A percentile compares a stretch with the other conserved stretches of the same genome.
Evolutionary conservation across 1,284 basidiomycete genomes (phyloP).

Genomic region (Uromyces viciae-fabae): DNA sequence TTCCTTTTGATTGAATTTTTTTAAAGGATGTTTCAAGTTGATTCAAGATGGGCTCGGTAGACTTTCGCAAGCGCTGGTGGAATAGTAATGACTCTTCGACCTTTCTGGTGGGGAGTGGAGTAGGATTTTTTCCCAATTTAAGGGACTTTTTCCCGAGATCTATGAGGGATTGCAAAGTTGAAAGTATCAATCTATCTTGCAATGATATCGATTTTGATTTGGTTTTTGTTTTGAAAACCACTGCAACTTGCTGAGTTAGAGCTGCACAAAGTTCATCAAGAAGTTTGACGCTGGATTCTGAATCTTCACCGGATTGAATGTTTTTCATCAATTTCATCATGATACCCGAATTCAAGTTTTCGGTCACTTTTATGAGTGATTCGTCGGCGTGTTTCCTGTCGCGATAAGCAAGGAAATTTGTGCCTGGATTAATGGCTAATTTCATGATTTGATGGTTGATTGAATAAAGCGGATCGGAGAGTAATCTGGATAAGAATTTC

Average conservation of each 20-base stretch:
- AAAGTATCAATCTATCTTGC: constrained; percentile 14
- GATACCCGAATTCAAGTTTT: not conserved
- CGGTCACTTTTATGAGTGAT: not conserved
- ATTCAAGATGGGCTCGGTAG: not conserved
- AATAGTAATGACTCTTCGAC: not conserved
- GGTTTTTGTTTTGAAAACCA: not conserved
- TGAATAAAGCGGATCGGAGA: not conserved
- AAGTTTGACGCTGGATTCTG: not conserved
- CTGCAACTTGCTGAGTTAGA: not conserved
- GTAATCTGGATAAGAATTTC: not conserved
- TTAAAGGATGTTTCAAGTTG: constrained; percentile 8
- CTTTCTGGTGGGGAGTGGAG: too few species aligned
- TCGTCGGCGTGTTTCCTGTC: not conserved
- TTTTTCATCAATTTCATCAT: not conserved
- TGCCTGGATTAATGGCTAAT: not conserved
- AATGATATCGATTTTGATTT: not conserved
- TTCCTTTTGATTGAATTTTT: constrained; percentile 3
- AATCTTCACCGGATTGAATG: not conserved
- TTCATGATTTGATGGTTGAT: constrained; percentile 22
- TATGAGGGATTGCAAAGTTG: not conserved
- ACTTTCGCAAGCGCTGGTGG: not conserved
- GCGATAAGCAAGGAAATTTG: not conserved
- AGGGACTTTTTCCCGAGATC: too few species aligned
- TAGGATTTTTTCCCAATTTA: too few species aligned
- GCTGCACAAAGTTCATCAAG: not conserved